Evolutionary conservation across 1,284 basidiomycete genomes (phyloP), one percentile per base, ranked within the genome.

Genomic region (Porodaedalea pini): DNA sequence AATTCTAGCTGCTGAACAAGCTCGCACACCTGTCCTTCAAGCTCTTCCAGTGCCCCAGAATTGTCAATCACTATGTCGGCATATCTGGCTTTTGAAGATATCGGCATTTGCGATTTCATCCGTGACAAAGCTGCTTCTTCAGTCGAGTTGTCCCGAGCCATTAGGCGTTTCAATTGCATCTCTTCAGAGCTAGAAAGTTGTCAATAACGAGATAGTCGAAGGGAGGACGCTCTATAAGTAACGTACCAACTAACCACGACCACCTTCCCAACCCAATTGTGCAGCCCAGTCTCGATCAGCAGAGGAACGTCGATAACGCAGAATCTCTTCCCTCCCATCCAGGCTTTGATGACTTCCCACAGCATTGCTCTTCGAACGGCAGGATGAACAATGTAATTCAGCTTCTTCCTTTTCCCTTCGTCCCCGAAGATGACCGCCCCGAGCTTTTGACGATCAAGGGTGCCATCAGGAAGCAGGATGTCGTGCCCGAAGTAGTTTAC

Each of bases 221-320:
- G n/a, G 21, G 47, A 31, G 6, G 31, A 37, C 47, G 23, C 31
- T 34, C 25, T 29, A 40, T 31, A 56, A 31, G 66, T 49, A 8
- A 72, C 86, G 58, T 60, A 93, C 92, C 89, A 94, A 66, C 92
- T 97, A 2, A 98, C 94, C 15, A 99, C 83, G 2, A 95, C 81
- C 8, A 95, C 83, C 63, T 82, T 81, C 1, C 87, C 94, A 56
- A 95, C 90, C 77, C 83, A 90, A 67, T 82, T 85, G 86, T 90
- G 94, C 52, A 98, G 69, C 0, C 88, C 88, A 0, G 92, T 87
- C 70, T 99, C 96, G 57, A 99, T 89, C 56, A 98, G 75, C 51
- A 98, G 73, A n/a, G 96, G 96, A 5, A 98, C 90, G 70, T 98
- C 96, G 59, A 98, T 74, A 2, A 99, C 79, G 59, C 91, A 92